Evolutionary conservation across 495 filamentous ascomycete genomes (phyloP), one percentile per base, ranked within the genome.

Genomic region (Diplogelasinospora grovesii): DNA sequence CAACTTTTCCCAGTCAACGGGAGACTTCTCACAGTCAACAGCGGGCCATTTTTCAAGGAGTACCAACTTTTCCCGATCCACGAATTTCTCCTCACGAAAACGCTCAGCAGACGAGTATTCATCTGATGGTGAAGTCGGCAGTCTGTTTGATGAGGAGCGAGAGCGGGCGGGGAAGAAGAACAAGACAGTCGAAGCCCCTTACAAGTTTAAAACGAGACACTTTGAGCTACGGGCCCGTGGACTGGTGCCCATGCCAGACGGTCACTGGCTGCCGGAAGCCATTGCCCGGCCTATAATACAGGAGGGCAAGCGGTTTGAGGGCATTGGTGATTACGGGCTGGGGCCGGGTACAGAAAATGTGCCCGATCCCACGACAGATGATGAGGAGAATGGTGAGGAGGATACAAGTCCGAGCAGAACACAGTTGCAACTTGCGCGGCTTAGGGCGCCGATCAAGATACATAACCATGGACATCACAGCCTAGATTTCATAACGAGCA

Each of bases 221-320:
- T 71, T 65, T 63, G 57, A 63, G 14, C 44, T 69, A 24, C 61
- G 66, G 15, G 56, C 57, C 2, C 50, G 52, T 3, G 68, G 68
- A 0, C 48, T 71, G 24, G 60, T 71, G 8, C 61, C 52, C 16
- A 65, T 63, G 60, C 56, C 66, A 3, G 60, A 69, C 34, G 65
- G 65, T 3, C 41, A 61, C 20, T 71, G 64, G 49, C 29, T 68
- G 8, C 64, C 64, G 2, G 68, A 71, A 45, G 53, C 65, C 2
- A 38, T 70, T 21, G 66, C 62, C 11, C 22, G 53, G 7, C 41
- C 57, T 13, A 53, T 59, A 41, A 53, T 59, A 41, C 30, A 57
- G 26, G 54, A 50, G 39, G 51, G 53, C 15, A 57, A 54, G 26
- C 50, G 21, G n/a, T 8, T 11, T 14, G 5, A 13, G 39, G 53